Evolutionary conservation across 1,139 yeast species (phyloP).

Genomic region (Scheffersomyces illinoinensis): DNA sequence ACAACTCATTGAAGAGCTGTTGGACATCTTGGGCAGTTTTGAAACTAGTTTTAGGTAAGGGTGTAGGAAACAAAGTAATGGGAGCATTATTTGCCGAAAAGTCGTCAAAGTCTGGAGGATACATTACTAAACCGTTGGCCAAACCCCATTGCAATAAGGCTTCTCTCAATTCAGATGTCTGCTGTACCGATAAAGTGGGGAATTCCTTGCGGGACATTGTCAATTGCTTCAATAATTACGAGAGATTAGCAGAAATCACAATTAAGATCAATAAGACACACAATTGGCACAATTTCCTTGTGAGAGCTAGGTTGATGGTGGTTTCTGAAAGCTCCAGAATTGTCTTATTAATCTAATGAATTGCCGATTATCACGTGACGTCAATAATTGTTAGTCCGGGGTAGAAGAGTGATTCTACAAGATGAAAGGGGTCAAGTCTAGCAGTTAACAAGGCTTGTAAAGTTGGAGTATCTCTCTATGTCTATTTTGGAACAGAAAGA

Average conservation of each 20-base stretch:
- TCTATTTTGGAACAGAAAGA: not conserved
- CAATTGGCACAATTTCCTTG: not conserved
- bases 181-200: constrained; percentile 31
- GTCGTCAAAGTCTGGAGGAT: constrained; percentile 56
- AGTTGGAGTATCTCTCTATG: not conserved
- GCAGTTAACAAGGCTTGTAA: not conserved
- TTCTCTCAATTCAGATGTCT: constrained; percentile 32
- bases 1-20: constrained; percentile 66
- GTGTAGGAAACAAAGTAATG: constrained; percentile 86
- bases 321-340: not conserved
- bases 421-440: not conserved
- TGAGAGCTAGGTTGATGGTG: not conserved
- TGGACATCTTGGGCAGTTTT: constrained; percentile 71
- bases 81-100: constrained; percentile 72
- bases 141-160: constrained; percentile 74
- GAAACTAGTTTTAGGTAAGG: constrained; percentile 71
- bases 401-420: not conserved
- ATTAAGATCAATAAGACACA: not conserved
- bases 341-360: not conserved
- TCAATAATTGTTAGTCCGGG: not conserved
- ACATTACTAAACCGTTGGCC: constrained; percentile 76
- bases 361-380: not conserved
- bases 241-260: not conserved
- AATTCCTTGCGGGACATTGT: constrained; percentile 18
- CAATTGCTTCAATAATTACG: not conserved